Evolutionary conservation across 2,329 filamentous ascomycete genomes (phyloP), one percentile per base, ranked within the genome.

Genomic region (Incumbomyces lentus): DNA sequence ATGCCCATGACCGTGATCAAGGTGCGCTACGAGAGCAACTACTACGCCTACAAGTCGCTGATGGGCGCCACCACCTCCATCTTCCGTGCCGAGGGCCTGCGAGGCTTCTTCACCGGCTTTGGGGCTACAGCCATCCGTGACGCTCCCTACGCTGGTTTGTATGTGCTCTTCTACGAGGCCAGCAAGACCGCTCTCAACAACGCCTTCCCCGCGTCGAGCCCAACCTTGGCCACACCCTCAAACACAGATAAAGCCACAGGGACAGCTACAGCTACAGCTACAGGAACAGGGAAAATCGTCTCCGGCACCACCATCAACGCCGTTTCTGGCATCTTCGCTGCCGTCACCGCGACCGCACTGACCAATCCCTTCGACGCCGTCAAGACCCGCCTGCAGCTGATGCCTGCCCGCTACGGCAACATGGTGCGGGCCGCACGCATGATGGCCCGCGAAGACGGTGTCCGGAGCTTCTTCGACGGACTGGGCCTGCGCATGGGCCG

Each of bases 1-100:
- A 96, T 95, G 86, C 92, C 92, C 1, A 78, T 96, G 50, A 98
- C 92, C 1, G 83, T 98, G 37, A 82, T 98, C 59, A 98, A 98
- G 62, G 92, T 96, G 36, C 85, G 92, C 37, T 96, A 94, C 61
- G 92, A 98, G 65, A 90, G 84, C 19, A 88, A 76, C 51, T 70
- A 90, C 36, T 98, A 95, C 68, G 70, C 78, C 2, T 96, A 96
- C 68, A 75, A 75, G 18, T 90, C 86, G 1, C 71, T 96, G 18
- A 66, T 75, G 34, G 73, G 79, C 32, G 92, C 92, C 0, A 79
- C 76, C 1, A 70, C 70, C 30, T 86, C 92, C 55, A 95, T 96
- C 22, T 68, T 82, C 44, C 72, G 73, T 6, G 77, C 71, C 0
- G 82, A 90, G 55, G 89, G 92, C 0, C 47, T 85, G 2, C 78